Conservation (phyloP, 2,329 filamentous ascomycete genomes). For the Alternaria ventricosa region DNA sequence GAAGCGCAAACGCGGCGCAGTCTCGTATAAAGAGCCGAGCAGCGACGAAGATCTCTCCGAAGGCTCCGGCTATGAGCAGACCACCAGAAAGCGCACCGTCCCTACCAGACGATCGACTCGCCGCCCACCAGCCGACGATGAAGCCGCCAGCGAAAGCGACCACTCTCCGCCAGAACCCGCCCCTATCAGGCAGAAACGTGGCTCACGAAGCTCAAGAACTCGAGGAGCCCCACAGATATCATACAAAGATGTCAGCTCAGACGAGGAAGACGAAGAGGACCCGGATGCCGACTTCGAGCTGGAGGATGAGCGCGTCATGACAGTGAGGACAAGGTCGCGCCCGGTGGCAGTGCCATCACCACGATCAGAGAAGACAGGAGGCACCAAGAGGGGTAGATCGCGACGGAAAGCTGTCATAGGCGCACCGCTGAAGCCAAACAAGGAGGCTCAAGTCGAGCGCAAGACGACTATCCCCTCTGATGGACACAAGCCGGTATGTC, state of each 20-base stretch:
- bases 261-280: conserved; percentile 24
- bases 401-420: conserved; percentile 28
- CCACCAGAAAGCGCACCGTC: conserved; percentile 18
- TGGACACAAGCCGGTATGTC: conserved; percentile 26
- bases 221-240: conserved; percentile 29
- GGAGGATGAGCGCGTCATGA: conserved; percentile 18
- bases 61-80: conserved; percentile 21
- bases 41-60: conserved; percentile 40
- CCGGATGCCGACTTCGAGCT: conserved; percentile 37
- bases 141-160: conserved; percentile 19
- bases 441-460: background rate
- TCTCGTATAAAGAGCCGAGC: conserved; percentile 48
- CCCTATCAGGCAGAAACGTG: background rate
- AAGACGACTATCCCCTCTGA: conserved; percentile 33
- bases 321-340: conserved; percentile 15
- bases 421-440: conserved; percentile 36
- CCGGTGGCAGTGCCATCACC: conserved; percentile 11
- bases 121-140: conserved; percentile 23
- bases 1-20: conserved; percentile 45
- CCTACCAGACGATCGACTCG: conserved; percentile 37
- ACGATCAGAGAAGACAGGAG: conserved; percentile 15
- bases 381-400: conserved; percentile 7
- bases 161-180: conserved; percentile 7
- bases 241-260: conserved; percentile 44
- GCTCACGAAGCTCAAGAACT: conserved; percentile 13